These are phyloP conservation scores for Venturia nashicola DNA, from an alignment of 2,329 filamentous ascomycete species.

Conservation along the genomic window DNA sequence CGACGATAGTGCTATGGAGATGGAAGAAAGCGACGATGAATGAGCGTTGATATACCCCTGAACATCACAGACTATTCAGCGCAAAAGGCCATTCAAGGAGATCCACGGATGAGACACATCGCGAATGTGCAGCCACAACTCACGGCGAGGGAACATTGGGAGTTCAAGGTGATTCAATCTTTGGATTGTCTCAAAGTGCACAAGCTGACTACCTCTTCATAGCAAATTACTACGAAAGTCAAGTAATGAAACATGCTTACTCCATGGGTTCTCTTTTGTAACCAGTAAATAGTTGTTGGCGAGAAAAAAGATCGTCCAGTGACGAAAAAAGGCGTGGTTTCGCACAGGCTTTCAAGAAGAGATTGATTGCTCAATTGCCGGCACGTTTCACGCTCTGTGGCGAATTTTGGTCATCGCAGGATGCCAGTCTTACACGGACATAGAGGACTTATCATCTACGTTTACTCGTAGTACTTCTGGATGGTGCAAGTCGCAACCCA, in stretches of 20 bases:
- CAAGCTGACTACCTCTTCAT: not conserved
- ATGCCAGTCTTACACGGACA: too few species aligned
- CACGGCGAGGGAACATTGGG: not conserved
- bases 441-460: too few species aligned
- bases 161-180: not conserved
- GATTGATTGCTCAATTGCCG: not conserved
- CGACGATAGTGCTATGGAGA: conserved; percentile 7
- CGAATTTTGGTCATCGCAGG: not conserved
- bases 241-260: not conserved
- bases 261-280: not conserved
- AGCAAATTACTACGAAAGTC: not conserved
- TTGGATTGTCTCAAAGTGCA: not conserved
- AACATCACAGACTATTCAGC: not conserved
- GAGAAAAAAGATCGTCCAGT: not conserved
- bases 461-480: too few species aligned
- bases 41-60: not conserved
- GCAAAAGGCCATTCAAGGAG: not conserved
- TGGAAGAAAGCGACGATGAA: conserved; percentile 8
- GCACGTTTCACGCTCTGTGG: not conserved
- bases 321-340: not conserved
- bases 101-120: not conserved
- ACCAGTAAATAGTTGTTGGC: not conserved
- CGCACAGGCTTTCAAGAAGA: not conserved
- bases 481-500: too few species aligned
- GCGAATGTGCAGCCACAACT: not conserved